Evolutionary conservation across 139 green algal genomes (phyloP), one percentile per base, ranked within the genome.

Genomic region (Diplosphaera chodatii): DNA sequence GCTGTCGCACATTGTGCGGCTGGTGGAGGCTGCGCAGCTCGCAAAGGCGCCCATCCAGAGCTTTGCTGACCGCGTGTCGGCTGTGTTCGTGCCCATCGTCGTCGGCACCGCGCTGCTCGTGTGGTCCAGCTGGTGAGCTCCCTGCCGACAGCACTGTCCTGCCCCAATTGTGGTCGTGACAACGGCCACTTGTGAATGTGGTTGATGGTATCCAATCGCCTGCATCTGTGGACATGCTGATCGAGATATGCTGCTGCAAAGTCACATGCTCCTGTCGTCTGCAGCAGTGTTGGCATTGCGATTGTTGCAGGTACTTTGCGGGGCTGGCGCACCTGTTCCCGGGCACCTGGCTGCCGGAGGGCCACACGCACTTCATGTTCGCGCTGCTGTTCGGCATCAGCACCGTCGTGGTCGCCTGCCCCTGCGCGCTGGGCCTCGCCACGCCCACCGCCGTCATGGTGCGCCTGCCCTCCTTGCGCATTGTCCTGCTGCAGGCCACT

Each of bases 361-460:
- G 91, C 55, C 81, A 93, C 74, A 86, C 83, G 63, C 72, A 73
- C 56, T 98, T 97, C 74, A 80, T 98, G 25, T 95, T 99, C 41
- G 87, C 92, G 18, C 80, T 98, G 32, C 82, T 97, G 33, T 97
- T 98, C 74, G 94, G 85, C 70, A 97, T 99, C 66, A 78, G 90
- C 1, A 95, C 98, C 66, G 74, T 99, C 55, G 94, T 99, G 40
- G 96, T 99, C 56, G 95, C 95, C 56, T 99, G 95, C 87, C 95
- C 95, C 67, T 99, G 95, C 82, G 94, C 89, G 2, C 85, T 97
- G 67, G 91, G 95, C 2, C 87, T 99, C 31, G 95, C 95, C 64
- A 99, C 95, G 15, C 95, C 95, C 55, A 99, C 95, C 1, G 95
- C 95, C 1, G 92, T 99, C 41, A 98, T 99, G 95, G 94, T 98